These are phyloP conservation scores for Phallus indusiatus DNA, from an alignment of 768 basidiomycete species.

Conservation along the genomic window DNA sequence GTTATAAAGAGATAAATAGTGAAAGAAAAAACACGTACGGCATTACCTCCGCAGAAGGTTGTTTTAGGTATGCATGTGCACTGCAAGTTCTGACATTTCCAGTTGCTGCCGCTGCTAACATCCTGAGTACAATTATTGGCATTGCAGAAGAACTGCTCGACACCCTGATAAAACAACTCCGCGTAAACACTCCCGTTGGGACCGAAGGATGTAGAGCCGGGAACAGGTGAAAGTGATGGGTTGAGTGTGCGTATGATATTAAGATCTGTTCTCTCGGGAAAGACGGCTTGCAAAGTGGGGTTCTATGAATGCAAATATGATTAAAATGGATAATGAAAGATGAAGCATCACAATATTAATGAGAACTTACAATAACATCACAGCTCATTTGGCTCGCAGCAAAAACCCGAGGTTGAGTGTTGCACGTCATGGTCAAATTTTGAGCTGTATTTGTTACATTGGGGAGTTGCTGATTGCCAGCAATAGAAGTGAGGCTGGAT, in stretches of 20 bases:
- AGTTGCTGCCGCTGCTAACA: constrained; percentile 37
- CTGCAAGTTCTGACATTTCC: constrained; percentile 62
- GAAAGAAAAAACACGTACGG: constrained; percentile 11
- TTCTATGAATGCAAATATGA: constrained; percentile 44
- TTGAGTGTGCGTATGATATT: constrained; percentile 74
- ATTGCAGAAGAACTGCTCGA: constrained; percentile 82
- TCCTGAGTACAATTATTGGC: constrained; percentile 65
- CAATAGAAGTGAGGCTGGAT: constrained; percentile 6
- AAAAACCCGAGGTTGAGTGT: constrained; percentile 56
- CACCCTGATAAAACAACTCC: constrained; percentile 69
- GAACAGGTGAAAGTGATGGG: constrained; percentile 56
- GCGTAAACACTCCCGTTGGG: constrained; percentile 43
- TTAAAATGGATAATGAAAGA: not conserved
- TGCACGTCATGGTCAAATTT: constrained; percentile 70
- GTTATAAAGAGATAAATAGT: not conserved
- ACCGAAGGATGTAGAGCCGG: constrained; percentile 53
- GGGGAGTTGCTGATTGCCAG: not conserved
- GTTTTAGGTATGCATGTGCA: constrained; percentile 67
- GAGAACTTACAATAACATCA: constrained; percentile 55
- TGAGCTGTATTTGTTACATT: constrained; percentile 10
- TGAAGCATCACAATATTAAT: constrained; percentile 1
- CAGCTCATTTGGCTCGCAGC: constrained; percentile 82
- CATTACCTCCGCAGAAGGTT: constrained; percentile 61
- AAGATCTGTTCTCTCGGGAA: constrained; percentile 58
- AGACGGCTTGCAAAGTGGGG: constrained; percentile 72